Conservation (phyloP, 305 asterid species). For the Fraxinus greggii region DNA sequence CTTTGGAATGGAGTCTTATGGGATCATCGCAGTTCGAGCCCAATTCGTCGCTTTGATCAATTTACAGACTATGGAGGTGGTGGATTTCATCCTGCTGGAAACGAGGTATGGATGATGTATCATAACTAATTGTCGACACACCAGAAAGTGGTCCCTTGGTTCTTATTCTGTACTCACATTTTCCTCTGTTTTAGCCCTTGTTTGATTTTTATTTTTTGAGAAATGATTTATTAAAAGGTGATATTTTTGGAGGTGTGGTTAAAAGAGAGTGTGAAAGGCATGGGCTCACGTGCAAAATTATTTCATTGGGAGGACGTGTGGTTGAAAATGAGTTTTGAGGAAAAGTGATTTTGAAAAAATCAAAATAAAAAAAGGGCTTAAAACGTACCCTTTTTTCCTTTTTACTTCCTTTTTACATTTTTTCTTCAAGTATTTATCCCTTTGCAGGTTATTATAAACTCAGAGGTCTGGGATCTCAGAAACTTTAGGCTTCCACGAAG, state of each 20-base stretch:
- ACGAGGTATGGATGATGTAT: conserved; percentile 57
- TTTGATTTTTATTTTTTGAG: neutral
- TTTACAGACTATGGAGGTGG: conserved; percentile 95
- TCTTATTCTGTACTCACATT: neutral
- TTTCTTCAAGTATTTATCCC: neutral
- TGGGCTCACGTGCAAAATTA: neutral
- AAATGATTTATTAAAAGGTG: neutral
- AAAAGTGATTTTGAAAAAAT: neutral
- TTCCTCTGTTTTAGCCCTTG: neutral
- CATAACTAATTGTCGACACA: neutral
- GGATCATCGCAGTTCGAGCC: conserved; percentile 78
- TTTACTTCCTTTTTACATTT: no score
- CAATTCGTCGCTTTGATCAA: conserved; percentile 80
- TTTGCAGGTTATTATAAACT: conserved; percentile 79
- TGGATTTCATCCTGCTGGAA: conserved; percentile 98
- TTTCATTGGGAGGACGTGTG: neutral
- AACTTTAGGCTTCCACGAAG: conserved; percentile 78
- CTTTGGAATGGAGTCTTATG: conserved; percentile 96
- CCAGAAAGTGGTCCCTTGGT: neutral
- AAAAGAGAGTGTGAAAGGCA: neutral
- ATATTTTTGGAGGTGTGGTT: neutral
- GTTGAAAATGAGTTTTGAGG: neutral
- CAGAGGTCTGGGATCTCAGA: conserved; percentile 98
- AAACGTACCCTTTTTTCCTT: neutral
- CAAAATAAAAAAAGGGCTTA: neutral